These are phyloP conservation scores for Hericium rajendrae DNA, from an alignment of 768 basidiomycete species.

Conservation along the genomic window DNA sequence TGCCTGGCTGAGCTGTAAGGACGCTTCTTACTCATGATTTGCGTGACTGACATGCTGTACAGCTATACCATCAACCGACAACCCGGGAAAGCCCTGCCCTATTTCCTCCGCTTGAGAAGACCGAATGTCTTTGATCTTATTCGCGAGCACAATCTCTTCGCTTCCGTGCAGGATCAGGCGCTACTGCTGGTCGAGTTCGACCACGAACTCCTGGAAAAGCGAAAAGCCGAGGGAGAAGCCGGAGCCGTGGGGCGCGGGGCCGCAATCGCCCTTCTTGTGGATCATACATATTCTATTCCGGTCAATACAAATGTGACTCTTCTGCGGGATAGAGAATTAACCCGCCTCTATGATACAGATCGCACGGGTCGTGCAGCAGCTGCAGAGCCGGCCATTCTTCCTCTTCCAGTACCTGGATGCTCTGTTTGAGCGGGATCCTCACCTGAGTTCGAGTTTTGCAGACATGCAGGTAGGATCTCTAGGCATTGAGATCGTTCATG, in stretches of 20 bases:
- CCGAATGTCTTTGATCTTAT: conserved; percentile 94
- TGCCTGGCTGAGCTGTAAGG: conserved; percentile 83
- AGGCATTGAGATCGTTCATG: conserved; percentile 22
- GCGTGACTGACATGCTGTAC: conserved; percentile 4
- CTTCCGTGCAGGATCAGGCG: conserved; percentile 90
- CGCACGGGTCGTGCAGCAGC: conserved; percentile 78
- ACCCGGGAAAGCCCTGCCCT: conserved; percentile 89
- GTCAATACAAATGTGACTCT: conserved; percentile 35
- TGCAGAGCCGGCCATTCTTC: conserved; percentile 65
- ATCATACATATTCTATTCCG: conserved; percentile 94
- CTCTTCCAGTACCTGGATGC: conserved; percentile 92
- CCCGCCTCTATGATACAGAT: conserved; percentile 41
- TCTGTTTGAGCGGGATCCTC: conserved; percentile 78
- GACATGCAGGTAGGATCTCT: conserved; percentile 48
- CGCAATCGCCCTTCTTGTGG: conserved; percentile 80
- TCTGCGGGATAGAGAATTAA: background rate
- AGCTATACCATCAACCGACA: conserved; percentile 86
- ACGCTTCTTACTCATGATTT: background rate
- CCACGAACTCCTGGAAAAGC: conserved; percentile 66
- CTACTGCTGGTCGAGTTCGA: conserved; percentile 91
- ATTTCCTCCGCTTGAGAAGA: conserved; percentile 74
- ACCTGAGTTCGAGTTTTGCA: conserved; percentile 69
- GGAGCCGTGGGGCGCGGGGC: conserved; percentile 45
- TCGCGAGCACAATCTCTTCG: conserved; percentile 86
- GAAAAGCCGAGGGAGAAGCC: conserved; percentile 31